Evolutionary conservation across 2,329 filamentous ascomycete genomes (phyloP).

Genomic region (Diaporthe citri): DNA sequence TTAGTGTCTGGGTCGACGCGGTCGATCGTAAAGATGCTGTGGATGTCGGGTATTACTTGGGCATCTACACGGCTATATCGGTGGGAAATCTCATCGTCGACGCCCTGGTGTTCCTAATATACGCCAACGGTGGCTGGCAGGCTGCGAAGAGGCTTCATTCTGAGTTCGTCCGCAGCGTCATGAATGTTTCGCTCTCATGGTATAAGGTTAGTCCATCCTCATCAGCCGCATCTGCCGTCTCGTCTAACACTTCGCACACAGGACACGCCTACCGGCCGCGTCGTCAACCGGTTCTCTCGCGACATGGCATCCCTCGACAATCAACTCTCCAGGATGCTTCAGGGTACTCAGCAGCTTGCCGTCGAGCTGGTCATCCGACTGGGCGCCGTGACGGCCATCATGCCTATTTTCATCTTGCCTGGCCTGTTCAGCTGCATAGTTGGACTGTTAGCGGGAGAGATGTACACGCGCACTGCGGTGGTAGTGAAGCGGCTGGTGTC

Average conservation of each 20-base stretch:
- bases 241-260: neutral
- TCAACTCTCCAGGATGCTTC: slow-evolving; percentile 59
- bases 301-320: slow-evolving; percentile 68
- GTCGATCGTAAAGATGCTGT: slow-evolving; percentile 58
- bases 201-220: slow-evolving; percentile 54
- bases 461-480: slow-evolving; percentile 59
- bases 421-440: slow-evolving; percentile 53
- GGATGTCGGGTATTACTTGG: slow-evolving; percentile 64
- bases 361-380: slow-evolving; percentile 51
- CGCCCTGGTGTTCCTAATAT: slow-evolving; percentile 58
- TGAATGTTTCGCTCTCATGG: slow-evolving; percentile 68
- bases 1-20: slow-evolving; percentile 67
- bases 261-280: slow-evolving; percentile 51
- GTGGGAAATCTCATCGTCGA: slow-evolving; percentile 58
- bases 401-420: slow-evolving; percentile 59
- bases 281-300: slow-evolving; percentile 50
- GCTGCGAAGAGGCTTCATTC: slow-evolving; percentile 66
- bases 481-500: slow-evolving; percentile 56
- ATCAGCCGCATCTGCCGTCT: too few species aligned
- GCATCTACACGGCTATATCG: slow-evolving; percentile 63
- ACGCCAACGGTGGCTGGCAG: slow-evolving; percentile 68
- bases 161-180: slow-evolving; percentile 63
- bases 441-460: slow-evolving; percentile 56
- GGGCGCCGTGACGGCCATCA: slow-evolving; percentile 55
- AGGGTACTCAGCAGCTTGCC: slow-evolving; percentile 56